A percentile compares a stretch with the other conserved stretches of the same genome.
Conservation (phyloP, 2,329 filamentous ascomycete genomes). For the Hypoxylon rubiginosum region DNA sequence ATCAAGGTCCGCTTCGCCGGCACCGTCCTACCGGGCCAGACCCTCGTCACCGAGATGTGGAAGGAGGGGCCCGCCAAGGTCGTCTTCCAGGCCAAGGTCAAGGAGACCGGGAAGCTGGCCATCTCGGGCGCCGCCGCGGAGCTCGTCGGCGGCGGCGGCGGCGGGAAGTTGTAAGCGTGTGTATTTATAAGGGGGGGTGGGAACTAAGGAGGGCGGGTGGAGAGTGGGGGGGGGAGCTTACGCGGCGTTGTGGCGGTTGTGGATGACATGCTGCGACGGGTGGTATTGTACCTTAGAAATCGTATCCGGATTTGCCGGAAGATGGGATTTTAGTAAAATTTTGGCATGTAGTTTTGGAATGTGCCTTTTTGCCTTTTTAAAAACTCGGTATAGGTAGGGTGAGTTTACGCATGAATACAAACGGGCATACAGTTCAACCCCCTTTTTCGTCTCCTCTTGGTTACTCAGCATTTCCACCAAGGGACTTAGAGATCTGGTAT, state of each 20-base stretch:
- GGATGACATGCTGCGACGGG: neutral
- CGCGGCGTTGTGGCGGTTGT: neutral
- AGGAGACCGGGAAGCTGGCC: conserved; percentile 91
- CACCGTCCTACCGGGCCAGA: conserved; percentile 87
- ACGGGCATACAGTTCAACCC: neutral
- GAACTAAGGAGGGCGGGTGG: neutral
- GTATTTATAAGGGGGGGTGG: neutral
- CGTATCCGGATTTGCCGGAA: neutral
- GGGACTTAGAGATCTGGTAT: neutral
- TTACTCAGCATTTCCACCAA: neutral
- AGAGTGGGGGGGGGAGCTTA: neutral
- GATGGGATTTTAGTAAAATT: neutral
- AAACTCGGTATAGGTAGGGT: neutral
- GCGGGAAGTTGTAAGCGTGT: conserved; percentile 47
- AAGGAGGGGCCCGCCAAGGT: conserved; percentile 78
- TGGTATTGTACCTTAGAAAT: neutral
- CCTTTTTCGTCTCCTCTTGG: neutral
- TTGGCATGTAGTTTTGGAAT: no score
- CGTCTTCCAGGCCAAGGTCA: conserved; percentile 88
- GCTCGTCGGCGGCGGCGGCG: conserved; percentile 62
- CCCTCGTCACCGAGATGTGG: conserved; percentile 95
- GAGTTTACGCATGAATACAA: neutral
- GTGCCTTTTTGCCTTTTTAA: neutral
- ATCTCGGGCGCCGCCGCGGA: conserved; percentile 87
- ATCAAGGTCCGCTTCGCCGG: conserved; percentile 94